A percentile compares a stretch with the other conserved stretches of the same genome.
Conservation (phyloP, 441 rosid species). For the Arabidopsis lyrata region DNA sequence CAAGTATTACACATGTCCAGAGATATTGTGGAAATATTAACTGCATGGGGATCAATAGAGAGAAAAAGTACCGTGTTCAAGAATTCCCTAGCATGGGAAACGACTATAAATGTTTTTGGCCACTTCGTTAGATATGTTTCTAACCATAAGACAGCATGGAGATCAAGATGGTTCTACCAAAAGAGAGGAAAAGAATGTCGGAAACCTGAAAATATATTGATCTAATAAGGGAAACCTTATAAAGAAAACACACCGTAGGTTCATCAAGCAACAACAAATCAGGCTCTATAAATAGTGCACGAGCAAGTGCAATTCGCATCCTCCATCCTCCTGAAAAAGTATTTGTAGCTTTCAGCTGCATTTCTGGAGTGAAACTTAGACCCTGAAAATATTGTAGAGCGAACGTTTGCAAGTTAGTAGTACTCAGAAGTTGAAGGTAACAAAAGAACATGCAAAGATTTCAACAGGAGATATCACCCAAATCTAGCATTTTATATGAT, state of each 20-base stretch:
- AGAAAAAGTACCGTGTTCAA: slow-evolving; percentile 72
- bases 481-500: slow-evolving; percentile 5
- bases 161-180: slow-evolving; percentile 98
- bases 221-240: slow-evolving; percentile 7
- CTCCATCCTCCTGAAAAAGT: slow-evolving; percentile 99
- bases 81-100: slow-evolving; percentile 98
- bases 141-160: slow-evolving; percentile 97
- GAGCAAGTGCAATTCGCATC: slow-evolving; percentile 98
- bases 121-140: slow-evolving; percentile 92
- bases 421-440: slow-evolving; percentile 23
- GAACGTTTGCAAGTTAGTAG: slow-evolving; percentile 18
- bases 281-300: slow-evolving; percentile 92
- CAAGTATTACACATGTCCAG: slow-evolving; percentile 23
- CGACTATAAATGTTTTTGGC: slow-evolving; percentile 97
- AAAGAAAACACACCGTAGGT: slow-evolving; percentile 71
- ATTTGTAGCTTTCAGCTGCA: slow-evolving; percentile 86
- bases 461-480: slow-evolving; percentile 15
- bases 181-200: slow-evolving; percentile 28
- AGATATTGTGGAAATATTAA: slow-evolving; percentile 21
- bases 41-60: slow-evolving; percentile 32
- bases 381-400: slow-evolving; percentile 65
- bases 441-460: slow-evolving; percentile 20
- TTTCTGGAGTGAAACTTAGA: slow-evolving; percentile 92
- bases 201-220: slow-evolving; percentile 4
- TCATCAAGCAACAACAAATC: slow-evolving; percentile 96